These are phyloP conservation scores for Forsythia suspensa DNA, from an alignment of 257 asterid genomes.

Conservation along the genomic window DNA sequence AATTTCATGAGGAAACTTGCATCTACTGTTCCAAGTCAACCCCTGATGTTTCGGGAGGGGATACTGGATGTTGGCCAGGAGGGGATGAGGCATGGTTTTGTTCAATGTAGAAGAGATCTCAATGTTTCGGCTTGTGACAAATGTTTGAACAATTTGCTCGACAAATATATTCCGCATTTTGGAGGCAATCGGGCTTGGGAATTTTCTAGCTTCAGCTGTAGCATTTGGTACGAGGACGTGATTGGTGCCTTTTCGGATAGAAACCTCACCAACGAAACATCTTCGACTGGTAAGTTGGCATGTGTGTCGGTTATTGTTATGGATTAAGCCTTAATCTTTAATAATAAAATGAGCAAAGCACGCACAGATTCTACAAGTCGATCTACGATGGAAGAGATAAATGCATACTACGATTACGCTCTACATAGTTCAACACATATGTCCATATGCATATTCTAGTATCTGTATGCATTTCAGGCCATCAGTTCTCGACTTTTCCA, in stretches of 20 bases:
- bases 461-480: neutral
- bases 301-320: neutral
- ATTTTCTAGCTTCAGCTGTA: neutral
- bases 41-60: neutral
- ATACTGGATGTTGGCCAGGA: neutral
- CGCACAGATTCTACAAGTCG: too few species aligned
- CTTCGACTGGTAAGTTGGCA: neutral
- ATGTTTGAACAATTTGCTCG: neutral
- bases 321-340: neutral
- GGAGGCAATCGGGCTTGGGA: neutral
- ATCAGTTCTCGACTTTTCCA: too few species aligned
- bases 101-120: neutral
- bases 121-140: neutral
- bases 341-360: too few species aligned
- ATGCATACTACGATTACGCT: neutral
- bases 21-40: neutral
- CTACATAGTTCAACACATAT: too few species aligned
- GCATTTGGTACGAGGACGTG: neutral
- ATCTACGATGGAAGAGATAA: too few species aligned
- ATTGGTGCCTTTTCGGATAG: neutral
- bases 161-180: neutral
- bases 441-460: neutral
- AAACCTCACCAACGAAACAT: neutral
- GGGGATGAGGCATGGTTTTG: neutral
- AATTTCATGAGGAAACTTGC: neutral